Evolutionary conservation across 176 grass and related monocot species (phyloP), one percentile per base, ranked within the genome.

Genomic region (Bolboschoenus planiculmis): DNA sequence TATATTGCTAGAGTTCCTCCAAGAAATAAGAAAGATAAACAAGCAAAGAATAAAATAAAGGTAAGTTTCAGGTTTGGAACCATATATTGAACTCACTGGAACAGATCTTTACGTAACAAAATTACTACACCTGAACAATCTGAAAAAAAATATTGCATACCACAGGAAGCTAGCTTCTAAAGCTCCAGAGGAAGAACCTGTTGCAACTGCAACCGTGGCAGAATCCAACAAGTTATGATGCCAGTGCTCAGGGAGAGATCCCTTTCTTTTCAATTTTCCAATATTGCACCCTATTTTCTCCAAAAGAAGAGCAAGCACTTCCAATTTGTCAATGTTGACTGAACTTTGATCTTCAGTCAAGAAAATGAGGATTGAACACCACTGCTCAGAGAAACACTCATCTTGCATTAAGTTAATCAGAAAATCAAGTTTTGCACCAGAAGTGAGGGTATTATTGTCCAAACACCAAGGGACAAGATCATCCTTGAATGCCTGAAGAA

Each of bases 391-490:
- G 76, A 95, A 98, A 50, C 65, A 95, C 63, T 93, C 81, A 1
- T 95, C 92, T 93, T 90, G 83, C 84, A 95, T 84, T 85, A 95
- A 97, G 77, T 86, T 76, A 78, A 98, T 85, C 63, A 98, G 67
- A 30, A 98, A 78, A 87, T 95, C 92, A 34, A 98, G 90, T 85
- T 98, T 95, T 79, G 86, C 83, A 74, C 55, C 86, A 84, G 63
- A 85, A 20, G 85, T 88, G 66, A 63, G 78, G 90, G 85, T 66
- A 80, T 91, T 85, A 31, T 67, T 85, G 65, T 91, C 79, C 73
- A 94, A 93, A 87, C 95, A 98, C 92, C 92, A 98, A 84, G 92
- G 92, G 64, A 89, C 54, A 75, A 98, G 86, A 42, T 93, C 87
- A 86, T 81, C 60, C 53, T 91, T 93, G 61, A 94, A 94, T 47